Conservation (phyloP, 768 basidiomycete species). For the Suillus weaverae region DNA sequence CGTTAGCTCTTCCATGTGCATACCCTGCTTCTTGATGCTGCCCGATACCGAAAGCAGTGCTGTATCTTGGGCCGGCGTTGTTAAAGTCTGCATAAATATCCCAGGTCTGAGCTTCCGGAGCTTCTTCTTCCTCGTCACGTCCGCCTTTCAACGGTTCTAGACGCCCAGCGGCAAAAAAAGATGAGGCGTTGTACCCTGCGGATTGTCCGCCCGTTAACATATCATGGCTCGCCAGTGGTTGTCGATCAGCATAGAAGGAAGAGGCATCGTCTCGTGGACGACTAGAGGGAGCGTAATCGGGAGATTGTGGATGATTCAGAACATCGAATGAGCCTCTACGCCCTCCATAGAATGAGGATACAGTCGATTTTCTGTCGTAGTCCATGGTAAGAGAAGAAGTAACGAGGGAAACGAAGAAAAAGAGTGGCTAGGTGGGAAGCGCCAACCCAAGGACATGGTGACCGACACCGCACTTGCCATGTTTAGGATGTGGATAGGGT, state of each 20-base stretch:
- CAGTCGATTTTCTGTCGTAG: constrained; percentile 73
- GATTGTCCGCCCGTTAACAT: constrained; percentile 43
- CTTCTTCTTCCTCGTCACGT: constrained; percentile 66
- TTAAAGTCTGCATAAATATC: constrained; percentile 91
- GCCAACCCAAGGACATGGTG: background rate
- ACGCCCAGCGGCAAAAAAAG: constrained; percentile 67
- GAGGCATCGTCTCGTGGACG: constrained; percentile 66
- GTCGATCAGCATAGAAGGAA: constrained; percentile 55
- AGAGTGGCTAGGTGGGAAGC: constrained; percentile 16
- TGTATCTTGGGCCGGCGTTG: constrained; percentile 79
- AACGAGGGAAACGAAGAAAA: constrained; percentile 7
- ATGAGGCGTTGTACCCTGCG: constrained; percentile 74
- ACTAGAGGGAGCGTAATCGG: constrained; percentile 29
- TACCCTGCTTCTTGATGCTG: constrained; percentile 47
- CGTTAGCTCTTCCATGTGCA: constrained; percentile 19
- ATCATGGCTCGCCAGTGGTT: constrained; percentile 46
- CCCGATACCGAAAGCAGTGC: constrained; percentile 52
- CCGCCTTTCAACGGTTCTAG: constrained; percentile 78
- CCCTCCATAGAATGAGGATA: constrained; percentile 75
- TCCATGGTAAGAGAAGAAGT: constrained; percentile 49
- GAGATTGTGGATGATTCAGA: constrained; percentile 45
- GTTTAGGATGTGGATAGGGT: constrained; percentile 14
- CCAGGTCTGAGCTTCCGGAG: constrained; percentile 50
- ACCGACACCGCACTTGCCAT: background rate
- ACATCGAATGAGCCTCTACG: constrained; percentile 62